Conservation (phyloP, 305 asterid species). For the Ilex paraguariensis region DNA sequence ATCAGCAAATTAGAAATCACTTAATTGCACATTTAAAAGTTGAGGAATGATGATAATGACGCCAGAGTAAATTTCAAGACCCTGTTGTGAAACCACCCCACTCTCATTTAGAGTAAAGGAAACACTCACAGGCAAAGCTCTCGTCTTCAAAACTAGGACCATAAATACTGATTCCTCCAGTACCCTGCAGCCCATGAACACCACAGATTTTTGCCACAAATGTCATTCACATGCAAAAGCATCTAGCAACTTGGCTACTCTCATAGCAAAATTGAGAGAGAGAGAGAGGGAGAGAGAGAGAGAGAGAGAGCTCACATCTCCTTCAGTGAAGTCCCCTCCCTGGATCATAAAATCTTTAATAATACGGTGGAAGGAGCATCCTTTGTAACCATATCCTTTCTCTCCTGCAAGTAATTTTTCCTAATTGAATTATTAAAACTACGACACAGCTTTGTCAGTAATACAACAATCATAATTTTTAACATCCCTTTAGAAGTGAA, state of each 20-base stretch:
- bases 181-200: slow-evolving; percentile 3
- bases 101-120: too few relatives aligned
- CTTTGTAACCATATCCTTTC: slow-evolving; percentile 4
- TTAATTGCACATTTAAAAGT: background rate
- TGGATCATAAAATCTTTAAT: slow-evolving; percentile 4
- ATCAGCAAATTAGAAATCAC: background rate
- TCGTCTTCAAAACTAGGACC: slow-evolving; percentile 3
- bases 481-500: background rate
- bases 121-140: slow-evolving; percentile 1
- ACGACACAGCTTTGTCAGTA: background rate
- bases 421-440: background rate
- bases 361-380: slow-evolving; percentile 5
- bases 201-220: background rate
- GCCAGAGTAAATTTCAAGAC: too few relatives aligned
- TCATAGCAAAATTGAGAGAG: background rate
- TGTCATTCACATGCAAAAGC: too few relatives aligned
- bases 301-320: slow-evolving; percentile 4
- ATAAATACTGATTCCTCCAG: slow-evolving; percentile 1
- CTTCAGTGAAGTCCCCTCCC: slow-evolving; percentile 3
- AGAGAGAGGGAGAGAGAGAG: background rate
- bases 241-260: too few relatives aligned
- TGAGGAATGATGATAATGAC: too few relatives aligned
- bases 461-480: background rate
- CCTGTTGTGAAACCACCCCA: too few relatives aligned
- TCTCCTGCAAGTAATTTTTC: background rate